phyloP scores from a whole-genome alignment of 225 moss, liverwort and hornwort species.

The Antitrichia curtipendula region DNA sequence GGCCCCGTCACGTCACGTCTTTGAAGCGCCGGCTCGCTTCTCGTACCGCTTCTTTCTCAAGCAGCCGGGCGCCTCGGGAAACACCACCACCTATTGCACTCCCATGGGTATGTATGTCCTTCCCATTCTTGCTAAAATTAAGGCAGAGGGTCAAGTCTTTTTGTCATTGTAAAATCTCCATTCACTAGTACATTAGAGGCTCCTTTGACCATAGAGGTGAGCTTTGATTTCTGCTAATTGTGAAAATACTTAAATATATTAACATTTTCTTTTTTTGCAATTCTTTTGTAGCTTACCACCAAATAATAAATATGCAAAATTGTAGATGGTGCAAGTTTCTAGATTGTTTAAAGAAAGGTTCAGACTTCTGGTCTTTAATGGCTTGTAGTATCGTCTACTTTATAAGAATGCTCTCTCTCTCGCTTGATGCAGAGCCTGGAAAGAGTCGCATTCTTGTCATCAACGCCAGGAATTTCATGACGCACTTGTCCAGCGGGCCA shows the following conservation, averaged over 20 bases:
- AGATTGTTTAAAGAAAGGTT: neutral
- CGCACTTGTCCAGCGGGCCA: slow-evolving; percentile 58
- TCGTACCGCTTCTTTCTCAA: slow-evolving; percentile 50
- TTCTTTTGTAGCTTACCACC: neutral
- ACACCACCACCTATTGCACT: slow-evolving; percentile 69
- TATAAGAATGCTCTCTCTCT: neutral
- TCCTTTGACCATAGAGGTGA: neutral
- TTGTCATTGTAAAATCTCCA: neutral
- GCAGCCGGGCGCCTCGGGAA: slow-evolving; percentile 34
- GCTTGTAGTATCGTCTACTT: neutral
- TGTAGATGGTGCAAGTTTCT: neutral
- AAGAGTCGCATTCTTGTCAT: slow-evolving; percentile 53
- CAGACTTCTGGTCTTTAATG: neutral
- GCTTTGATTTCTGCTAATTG: neutral
- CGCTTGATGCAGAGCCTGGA: slow-evolving; percentile 30
- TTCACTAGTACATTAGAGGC: neutral
- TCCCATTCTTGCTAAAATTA: neutral
- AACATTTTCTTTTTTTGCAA: neutral
- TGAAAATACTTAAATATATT: neutral
- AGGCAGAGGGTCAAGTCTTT: neutral
- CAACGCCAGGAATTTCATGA: slow-evolving; percentile 70
- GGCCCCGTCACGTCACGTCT: slow-evolving; percentile 42
- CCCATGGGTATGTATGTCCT: slow-evolving; percentile 42
- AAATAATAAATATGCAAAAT: neutral
- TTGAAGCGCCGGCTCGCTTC: slow-evolving; percentile 68